These are phyloP conservation scores for Leccinellum albellum DNA, from an alignment of 768 basidiomycete genomes.

Conservation along the genomic window DNA sequence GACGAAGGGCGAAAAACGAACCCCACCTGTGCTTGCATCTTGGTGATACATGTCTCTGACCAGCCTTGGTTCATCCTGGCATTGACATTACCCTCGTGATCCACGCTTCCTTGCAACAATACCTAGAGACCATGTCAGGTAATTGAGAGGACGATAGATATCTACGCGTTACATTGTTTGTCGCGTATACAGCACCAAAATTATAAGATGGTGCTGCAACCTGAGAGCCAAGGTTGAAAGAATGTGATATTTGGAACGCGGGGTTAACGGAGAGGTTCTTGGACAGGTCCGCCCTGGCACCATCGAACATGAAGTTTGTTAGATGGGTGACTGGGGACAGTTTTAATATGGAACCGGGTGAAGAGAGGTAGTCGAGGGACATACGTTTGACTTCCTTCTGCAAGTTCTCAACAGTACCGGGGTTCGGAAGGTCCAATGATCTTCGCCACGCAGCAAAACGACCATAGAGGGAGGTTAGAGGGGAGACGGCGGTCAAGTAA, in stretches of 20 bases:
- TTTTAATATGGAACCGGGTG: background rate
- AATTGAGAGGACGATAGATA: constrained; percentile 14
- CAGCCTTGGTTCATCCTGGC: constrained; percentile 89
- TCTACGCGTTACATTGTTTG: constrained; percentile 53
- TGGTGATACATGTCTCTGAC: constrained; percentile 72
- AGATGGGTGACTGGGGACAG: constrained; percentile 71
- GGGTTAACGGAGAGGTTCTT: constrained; percentile 91
- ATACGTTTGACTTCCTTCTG: constrained; percentile 90
- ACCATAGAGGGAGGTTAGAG: constrained; percentile 63
- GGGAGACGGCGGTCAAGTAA: constrained; percentile 36
- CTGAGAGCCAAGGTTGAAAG: constrained; percentile 87
- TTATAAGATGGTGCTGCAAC: constrained; percentile 85
- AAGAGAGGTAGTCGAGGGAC: constrained; percentile 19
- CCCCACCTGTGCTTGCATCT: constrained; percentile 82
- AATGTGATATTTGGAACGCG: constrained; percentile 97
- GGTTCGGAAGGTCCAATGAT: constrained; percentile 78
- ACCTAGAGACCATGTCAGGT: constrained; percentile 46
- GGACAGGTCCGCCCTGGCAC: constrained; percentile 91
- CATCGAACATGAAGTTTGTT: constrained; percentile 95
- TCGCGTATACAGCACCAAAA: constrained; percentile 91
- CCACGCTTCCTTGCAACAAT: constrained; percentile 90
- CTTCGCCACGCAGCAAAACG: constrained; percentile 80
- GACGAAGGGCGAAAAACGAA: background rate
- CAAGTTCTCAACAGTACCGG: constrained; percentile 90
- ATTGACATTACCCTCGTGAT: constrained; percentile 88